Evolutionary conservation across 2,329 filamentous ascomycete species (phyloP).

Genomic region (Hansfordia pulvinata): DNA sequence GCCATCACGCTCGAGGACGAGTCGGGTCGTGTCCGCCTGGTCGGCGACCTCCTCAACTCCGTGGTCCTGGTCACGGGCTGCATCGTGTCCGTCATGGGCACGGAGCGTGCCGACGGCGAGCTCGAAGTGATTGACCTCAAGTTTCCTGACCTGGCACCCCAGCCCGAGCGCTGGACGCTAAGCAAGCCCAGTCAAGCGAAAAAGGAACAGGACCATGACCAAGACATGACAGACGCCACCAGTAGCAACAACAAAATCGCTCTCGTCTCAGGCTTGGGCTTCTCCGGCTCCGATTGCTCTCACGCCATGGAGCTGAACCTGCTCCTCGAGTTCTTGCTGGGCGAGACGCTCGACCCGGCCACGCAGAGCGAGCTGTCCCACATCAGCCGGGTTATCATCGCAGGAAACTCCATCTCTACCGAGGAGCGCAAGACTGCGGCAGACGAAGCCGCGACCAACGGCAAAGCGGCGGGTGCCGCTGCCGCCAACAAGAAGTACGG

Average conservation of each 20-base stretch:
- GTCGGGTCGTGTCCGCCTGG: constrained; percentile 72
- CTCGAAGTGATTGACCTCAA: constrained; percentile 87
- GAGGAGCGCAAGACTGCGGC: constrained; percentile 16
- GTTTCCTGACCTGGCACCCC: constrained; percentile 72
- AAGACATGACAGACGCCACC: constrained; percentile 41
- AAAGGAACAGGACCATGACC: constrained; percentile 27
- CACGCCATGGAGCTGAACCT: constrained; percentile 66
- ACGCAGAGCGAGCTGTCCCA: constrained; percentile 46
- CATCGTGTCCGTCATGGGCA: constrained; percentile 88
- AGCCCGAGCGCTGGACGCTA: constrained; percentile 67
- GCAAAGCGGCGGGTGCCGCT: constrained; percentile 30
- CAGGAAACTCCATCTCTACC: constrained; percentile 66
- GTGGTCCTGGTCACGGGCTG: constrained; percentile 80
- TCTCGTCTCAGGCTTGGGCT: constrained; percentile 76
- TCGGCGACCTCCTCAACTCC: constrained; percentile 53
- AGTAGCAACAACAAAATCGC: constrained; percentile 48
- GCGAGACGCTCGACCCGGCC: constrained; percentile 54
- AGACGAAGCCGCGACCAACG: constrained; percentile 20
- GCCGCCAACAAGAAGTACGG: constrained; percentile 75
- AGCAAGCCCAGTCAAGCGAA: constrained; percentile 28
- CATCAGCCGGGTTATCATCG: constrained; percentile 80
- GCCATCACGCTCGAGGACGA: constrained; percentile 91
- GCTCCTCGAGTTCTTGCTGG: constrained; percentile 75
- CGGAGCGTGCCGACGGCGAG: constrained; percentile 82
- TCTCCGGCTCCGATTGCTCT: constrained; percentile 59